Percentiles rank a stretch among this genome's conserved stretches.
These are phyloP conservation scores for Plasmopara halstedii DNA, from an alignment of 352 stramenopile species.

Conservation along the genomic window DNA sequence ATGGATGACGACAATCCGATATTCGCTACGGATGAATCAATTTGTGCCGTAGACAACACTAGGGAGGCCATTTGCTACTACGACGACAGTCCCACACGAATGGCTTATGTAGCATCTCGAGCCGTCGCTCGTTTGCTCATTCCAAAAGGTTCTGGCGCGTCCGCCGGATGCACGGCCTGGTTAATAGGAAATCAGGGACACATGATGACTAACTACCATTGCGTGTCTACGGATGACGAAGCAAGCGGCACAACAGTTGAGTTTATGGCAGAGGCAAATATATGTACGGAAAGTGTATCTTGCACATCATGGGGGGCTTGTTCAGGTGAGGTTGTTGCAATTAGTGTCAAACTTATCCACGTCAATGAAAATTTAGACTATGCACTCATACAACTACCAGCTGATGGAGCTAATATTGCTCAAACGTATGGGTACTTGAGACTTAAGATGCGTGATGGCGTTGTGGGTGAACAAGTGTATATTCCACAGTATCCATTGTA, in stretches of 20 bases:
- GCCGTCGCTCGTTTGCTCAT: constrained; percentile 15
- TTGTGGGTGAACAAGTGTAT: constrained; percentile 33
- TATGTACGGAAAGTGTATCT: constrained; percentile 21
- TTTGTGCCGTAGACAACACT: constrained; percentile 52
- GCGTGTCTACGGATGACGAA: constrained; percentile 28
- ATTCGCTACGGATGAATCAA: constrained; percentile 26
- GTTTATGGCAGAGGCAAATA: constrained; percentile 39
- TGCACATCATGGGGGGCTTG: constrained; percentile 15
- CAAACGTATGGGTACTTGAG: constrained; percentile 43
- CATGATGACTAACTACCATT: constrained; percentile 63
- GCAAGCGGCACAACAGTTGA: constrained; percentile 33
- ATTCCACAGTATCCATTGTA: constrained; percentile 43
- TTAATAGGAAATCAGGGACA: constrained; percentile 44
- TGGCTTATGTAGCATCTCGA: constrained; percentile 27
- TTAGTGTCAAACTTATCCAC: constrained; percentile 29
- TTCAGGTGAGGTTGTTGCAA: constrained; percentile 28
- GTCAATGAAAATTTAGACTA: constrained; percentile 43
- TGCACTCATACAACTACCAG: constrained; percentile 34
- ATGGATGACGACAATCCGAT: constrained; percentile 25
- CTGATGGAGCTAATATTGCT: constrained; percentile 9
- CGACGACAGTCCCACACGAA: constrained; percentile 13
- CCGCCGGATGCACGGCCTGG: constrained; percentile 44
- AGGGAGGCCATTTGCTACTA: constrained; percentile 47
- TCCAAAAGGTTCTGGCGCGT: constrained; percentile 8
- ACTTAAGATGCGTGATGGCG: constrained; percentile 20